These are phyloP conservation scores for Coniochaeta hoffmannii DNA, from an alignment of 2,329 filamentous ascomycete species.

Conservation along the genomic window DNA sequence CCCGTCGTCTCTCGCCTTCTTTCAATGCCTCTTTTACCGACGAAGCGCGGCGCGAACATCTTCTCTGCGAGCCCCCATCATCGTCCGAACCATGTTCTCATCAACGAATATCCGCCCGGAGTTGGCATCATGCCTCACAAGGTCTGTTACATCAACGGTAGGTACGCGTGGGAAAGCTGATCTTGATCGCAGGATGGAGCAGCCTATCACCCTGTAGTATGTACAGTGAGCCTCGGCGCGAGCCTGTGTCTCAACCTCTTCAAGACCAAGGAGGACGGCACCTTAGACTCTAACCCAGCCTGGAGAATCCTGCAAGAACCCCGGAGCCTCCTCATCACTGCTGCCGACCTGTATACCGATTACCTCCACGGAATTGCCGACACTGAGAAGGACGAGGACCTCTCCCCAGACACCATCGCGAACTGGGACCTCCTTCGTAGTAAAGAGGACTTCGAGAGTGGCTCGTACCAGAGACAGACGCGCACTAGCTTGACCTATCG, in stretches of 20 bases:
- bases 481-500: conserved; percentile 73
- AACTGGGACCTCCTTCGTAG: conserved; percentile 65
- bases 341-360: conserved; percentile 57
- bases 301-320: conserved; percentile 73
- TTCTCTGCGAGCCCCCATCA: conserved; percentile 63
- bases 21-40: conserved; percentile 34
- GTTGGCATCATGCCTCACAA: conserved; percentile 98
- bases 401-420: conserved; percentile 54
- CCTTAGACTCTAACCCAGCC: conserved; percentile 41
- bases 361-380: conserved; percentile 71
- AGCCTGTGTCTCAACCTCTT: conserved; percentile 73
- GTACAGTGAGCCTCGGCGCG: conserved; percentile 79
- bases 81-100: conserved; percentile 79
- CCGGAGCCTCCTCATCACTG: conserved; percentile 70
- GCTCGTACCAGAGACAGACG: conserved; percentile 48
- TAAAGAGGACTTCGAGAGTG: conserved; percentile 35
- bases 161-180: conserved; percentile 14
- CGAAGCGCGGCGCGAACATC: conserved; percentile 29
- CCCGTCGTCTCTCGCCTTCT: conserved; percentile 59
- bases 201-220: conserved; percentile 82
- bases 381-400: conserved; percentile 55
- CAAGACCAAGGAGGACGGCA: conserved; percentile 52
- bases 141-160: conserved; percentile 17
- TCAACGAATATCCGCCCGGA: conserved; percentile 85
- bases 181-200: conserved; percentile 54